Percentiles rank a stretch among this genome's conserved stretches.
Conservation (phyloP, 2,329 filamentous ascomycete species). For the Monilinia polystroma region DNA sequence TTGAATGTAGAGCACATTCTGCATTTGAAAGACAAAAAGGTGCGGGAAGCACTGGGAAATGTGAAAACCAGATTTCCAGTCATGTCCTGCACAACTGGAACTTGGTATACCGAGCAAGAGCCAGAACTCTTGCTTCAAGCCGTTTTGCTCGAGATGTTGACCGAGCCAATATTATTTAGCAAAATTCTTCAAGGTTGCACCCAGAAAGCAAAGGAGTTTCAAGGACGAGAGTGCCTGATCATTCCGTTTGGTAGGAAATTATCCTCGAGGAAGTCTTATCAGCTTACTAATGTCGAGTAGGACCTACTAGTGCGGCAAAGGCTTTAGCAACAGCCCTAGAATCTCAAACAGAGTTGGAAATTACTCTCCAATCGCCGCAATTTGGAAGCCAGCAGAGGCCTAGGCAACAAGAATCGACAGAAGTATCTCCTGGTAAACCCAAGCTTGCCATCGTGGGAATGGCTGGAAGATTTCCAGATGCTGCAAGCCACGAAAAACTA, state of each 20-base stretch:
- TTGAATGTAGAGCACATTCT: conserved; percentile 31
- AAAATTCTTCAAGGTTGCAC: conserved; percentile 51
- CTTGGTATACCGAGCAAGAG: conserved; percentile 25
- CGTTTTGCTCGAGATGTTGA: conserved; percentile 49
- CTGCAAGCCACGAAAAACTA: conserved; percentile 67
- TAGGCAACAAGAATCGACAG: conserved; percentile 14
- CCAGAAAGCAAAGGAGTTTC: conserved; percentile 44
- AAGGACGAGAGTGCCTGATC: conserved; percentile 46
- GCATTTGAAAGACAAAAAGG: conserved; percentile 40
- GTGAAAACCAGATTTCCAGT: conserved; percentile 49
- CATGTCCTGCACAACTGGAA: conserved; percentile 48
- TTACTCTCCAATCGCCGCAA: conserved; percentile 10
- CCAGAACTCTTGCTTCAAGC: conserved; percentile 28
- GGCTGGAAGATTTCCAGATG: conserved; percentile 73
- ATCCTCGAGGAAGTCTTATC: not conserved
- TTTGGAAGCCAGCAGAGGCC: not conserved
- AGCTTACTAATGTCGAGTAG: conserved; percentile 44
- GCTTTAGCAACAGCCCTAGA: conserved; percentile 16
- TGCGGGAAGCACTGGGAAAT: conserved; percentile 44
- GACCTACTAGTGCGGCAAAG: conserved; percentile 50
- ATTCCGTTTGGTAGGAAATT: conserved; percentile 46
- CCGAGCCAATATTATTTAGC: conserved; percentile 49
- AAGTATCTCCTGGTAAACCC: conserved; percentile 18
- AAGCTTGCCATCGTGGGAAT: conserved; percentile 77
- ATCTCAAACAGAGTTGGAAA: conserved; percentile 21